Conservation (phyloP, 305 asterid genomes). For the Fraxinus floribunda region DNA sequence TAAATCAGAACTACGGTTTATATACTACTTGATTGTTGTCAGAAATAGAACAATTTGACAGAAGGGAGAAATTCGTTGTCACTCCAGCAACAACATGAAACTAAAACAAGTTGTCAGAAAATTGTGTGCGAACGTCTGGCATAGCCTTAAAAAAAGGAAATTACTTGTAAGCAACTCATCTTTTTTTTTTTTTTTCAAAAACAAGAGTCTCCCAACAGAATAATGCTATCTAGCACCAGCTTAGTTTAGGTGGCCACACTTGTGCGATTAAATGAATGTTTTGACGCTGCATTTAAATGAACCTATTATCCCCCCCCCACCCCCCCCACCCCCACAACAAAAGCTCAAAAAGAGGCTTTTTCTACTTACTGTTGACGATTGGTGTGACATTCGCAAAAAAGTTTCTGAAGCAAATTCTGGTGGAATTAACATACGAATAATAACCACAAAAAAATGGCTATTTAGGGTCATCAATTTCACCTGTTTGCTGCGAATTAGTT, state of each 20-base stretch:
- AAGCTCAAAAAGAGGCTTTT: too few species aligned
- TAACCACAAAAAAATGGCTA: not conserved
- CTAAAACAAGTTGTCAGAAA: not conserved
- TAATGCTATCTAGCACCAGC: too few species aligned
- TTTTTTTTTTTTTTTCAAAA: not conserved
- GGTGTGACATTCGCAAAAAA: not conserved
- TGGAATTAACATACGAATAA: not conserved
- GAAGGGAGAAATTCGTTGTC: not conserved
- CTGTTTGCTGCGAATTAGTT: conserved; percentile 30
- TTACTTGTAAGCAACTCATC: not conserved
- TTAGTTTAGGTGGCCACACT: too few species aligned
- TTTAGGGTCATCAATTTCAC: not conserved
- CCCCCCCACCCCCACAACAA: too few species aligned
- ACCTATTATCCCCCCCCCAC: too few species aligned
- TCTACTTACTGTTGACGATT: not conserved
- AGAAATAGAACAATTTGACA: not conserved
- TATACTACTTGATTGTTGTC: not conserved
- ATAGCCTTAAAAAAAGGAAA: not conserved
- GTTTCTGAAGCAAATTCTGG: not conserved
- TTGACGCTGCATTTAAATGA: too few species aligned
- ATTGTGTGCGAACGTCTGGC: not conserved
- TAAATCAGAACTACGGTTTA: not conserved
- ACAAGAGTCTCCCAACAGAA: not conserved
- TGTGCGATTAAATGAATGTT: too few species aligned
- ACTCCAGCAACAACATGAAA: not conserved